Evolutionary conservation across 306 rosid genomes (phyloP).

Genomic region (Quillaja saponaria): DNA sequence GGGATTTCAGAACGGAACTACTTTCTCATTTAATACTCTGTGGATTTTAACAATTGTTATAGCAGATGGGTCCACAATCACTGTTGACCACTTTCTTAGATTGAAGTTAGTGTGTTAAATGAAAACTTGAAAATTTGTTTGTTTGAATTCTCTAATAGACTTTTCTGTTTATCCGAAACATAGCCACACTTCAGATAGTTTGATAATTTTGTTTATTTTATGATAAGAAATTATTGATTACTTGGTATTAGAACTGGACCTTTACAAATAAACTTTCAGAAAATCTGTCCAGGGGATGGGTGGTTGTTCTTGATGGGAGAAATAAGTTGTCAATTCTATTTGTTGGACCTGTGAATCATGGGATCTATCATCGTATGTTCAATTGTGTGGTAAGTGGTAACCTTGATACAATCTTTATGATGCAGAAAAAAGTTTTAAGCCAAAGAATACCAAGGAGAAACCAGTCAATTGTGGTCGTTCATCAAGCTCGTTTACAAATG

Average conservation of each 20-base stretch:
- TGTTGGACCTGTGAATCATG: background rate
- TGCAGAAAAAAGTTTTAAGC: constrained; percentile 52
- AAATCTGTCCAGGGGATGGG: background rate
- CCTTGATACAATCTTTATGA: constrained; percentile 19
- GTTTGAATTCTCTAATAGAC: no score
- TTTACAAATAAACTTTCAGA: no score
- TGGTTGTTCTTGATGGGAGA: background rate
- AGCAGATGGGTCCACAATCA: no score
- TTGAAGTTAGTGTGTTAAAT: no score
- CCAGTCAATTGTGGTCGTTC: constrained; percentile 38
- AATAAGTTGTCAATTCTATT: no score
- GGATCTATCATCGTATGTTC: background rate
- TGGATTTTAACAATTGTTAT: constrained; percentile 24
- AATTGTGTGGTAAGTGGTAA: background rate
- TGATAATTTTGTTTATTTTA: no score
- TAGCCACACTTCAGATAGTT: no score
- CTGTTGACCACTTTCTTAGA: no score
- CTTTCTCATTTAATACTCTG: background rate
- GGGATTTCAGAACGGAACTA: background rate
- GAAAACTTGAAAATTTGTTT: no score
- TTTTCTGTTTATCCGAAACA: no score
- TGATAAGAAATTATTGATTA: no score
- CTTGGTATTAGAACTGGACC: no score
- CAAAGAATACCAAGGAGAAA: constrained; percentile 52
- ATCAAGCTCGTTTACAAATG: constrained; percentile 52